Base-by-base conservation (phyloP, 495 filamentous ascomycete genomes). In the Coniosporium apollinis region DNA sequence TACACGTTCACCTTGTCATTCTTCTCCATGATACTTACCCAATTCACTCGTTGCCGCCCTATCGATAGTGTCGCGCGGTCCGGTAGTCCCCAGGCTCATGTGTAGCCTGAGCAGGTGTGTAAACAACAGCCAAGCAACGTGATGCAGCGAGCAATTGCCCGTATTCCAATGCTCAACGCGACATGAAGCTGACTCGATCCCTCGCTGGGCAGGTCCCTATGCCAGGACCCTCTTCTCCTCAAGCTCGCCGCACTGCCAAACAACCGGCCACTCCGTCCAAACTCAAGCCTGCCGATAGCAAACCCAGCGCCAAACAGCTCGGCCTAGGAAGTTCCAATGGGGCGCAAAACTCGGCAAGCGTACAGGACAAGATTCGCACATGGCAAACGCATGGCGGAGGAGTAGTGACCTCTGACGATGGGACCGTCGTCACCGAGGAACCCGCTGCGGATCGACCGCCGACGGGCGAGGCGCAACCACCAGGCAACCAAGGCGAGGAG, bases 281-380 rank as follows among this genome's bases (percentile, higher is more conserved):
- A 26, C 8, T 25, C 20, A 10, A 37, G 21, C 10, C 22, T 25
- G 13, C 21, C 19, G 16, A 26, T 25, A 16, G 21, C 14, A 5
- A 29, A 37, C 13, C 3, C 22, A 6, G 8, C 20, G 11, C 25
- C 19, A 52, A 50, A 30, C 18, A 28, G 2, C 22, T 42, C 11
- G 44, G 48, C 33, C 41, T 53, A 21, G 50, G 50, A 19, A 43
- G 44, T 30, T 41, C 47, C 22, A 43, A 43, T 30, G 50, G 50
- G 22, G 44, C 42, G 19, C 38, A 45, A 34, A 36, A 45, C 29
- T 34, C 47, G 25, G 44, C 47, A 34, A 40, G 40, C 25, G 35
- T 53, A n/a, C 37, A 35, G 15, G 42, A 43, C 14, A 53, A 53
- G 44, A 45, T 53, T 19, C 19, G 26, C n/a, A 47, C 47, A 36